Conservation (phyloP, 2,329 filamentous ascomycete genomes). For the Dryadomyces quercivorus region DNA sequence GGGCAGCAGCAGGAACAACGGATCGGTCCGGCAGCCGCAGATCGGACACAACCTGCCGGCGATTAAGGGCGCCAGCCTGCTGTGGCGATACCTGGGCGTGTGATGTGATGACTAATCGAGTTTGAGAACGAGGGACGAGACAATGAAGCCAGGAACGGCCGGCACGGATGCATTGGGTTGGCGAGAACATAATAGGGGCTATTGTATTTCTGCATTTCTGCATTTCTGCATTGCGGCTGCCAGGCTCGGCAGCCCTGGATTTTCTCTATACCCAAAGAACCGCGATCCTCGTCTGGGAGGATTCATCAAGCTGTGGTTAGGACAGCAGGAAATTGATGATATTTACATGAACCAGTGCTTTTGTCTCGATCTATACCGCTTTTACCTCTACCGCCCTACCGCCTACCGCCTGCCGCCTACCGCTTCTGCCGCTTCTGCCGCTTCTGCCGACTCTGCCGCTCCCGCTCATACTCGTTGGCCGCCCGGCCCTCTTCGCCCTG, state of each 20-base stretch:
- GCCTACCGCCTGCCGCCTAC: not conserved
- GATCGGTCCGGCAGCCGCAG: no score
- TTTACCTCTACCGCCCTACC: not conserved
- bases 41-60: conserved; percentile 7
- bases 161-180: not conserved
- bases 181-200: not conserved
- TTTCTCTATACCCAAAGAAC: not conserved
- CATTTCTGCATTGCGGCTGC: not conserved
- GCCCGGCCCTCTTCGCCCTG: conserved; percentile 86
- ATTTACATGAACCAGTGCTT: not conserved
- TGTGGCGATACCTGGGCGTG: conserved; percentile 9
- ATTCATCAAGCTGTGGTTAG: not conserved
- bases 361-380: conserved; percentile 12
- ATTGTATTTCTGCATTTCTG: no score
- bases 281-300: conserved; percentile 9
- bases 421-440: not conserved
- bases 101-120: not conserved
- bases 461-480: conserved; percentile 77
- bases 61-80: conserved; percentile 11
- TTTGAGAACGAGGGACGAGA: not conserved
- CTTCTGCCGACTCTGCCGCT: conserved; percentile 59
- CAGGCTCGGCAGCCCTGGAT: not conserved
- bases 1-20: not conserved
- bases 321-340: not conserved
- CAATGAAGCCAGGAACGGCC: not conserved